Base-by-base conservation (phyloP, 805 yeast species). In the Metschnikowia shivogae region DNA sequence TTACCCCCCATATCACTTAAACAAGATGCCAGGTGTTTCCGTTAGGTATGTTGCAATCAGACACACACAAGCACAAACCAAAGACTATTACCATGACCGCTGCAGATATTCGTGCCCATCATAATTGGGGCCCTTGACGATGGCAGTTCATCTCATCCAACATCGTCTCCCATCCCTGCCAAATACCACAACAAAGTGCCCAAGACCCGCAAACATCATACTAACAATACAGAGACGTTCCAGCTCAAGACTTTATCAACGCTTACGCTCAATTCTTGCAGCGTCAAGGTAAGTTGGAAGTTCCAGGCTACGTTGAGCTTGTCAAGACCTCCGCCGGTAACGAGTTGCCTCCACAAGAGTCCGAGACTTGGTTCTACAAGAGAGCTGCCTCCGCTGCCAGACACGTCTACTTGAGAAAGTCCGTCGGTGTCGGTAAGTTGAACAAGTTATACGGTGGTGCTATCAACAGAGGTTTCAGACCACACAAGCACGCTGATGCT, bases 301-400 rank as follows among this genome's bases (percentile, higher is more conserved):
- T 93, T 68, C 99, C 99, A 81, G 97, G 97, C 76, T 93, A 90
- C 86, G 98, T 93, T 74, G 99, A 93, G 82, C 77, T 92, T 66
- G 99, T 93, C 80, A 93, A 93, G 89, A 93, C 99, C 75, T 86
- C 96, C 60, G 85, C 95, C 62, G 96, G 97, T 80, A 90, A 92
- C 73, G 99, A 93, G 74, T 86, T 93, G 75, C 99, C 99, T 74
- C 99, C 99, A 74, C 98, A 92, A 81, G 98, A 93, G 74, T 78
- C 98, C 65, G 98, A 89, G 80, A 89, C 92, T 71, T 93, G 99
- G 99, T 92, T 89, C 87, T 92, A 92, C 96, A 88, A 87, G 88
- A 87, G 99, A 79, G 95, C 99, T 67, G 99, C 99, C 69, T 92
- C 99, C 52, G 89, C 90, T 75, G 99, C 99, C 71, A 93, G 99